These are phyloP conservation scores for Rhodotorula mucilaginosa DNA, from an alignment of 1,284 basidiomycete genomes.

Conservation along the genomic window DNA sequence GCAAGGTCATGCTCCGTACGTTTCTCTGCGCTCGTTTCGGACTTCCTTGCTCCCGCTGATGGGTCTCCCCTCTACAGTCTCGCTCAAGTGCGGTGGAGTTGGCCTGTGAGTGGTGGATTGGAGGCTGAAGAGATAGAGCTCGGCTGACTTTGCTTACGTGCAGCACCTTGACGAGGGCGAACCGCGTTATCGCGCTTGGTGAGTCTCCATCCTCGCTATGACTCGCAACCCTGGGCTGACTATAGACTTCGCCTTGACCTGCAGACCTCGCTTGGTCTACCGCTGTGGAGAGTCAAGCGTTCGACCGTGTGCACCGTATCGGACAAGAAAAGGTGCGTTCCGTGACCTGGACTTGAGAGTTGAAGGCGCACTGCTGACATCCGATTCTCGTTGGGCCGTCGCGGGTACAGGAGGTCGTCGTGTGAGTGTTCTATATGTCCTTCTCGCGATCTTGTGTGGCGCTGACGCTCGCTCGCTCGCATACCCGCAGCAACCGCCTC, in stretches of 20 bases:
- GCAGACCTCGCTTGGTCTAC: conserved; percentile 55
- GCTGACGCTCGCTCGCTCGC: not conserved
- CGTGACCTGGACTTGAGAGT: not conserved
- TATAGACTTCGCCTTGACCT: not conserved
- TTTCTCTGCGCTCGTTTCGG: too few relatives aligned
- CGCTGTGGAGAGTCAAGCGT: conserved; percentile 64
- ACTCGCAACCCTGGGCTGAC: conserved; percentile 52
- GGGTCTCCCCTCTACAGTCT: conserved; percentile 1
- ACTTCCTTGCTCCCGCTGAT: not conserved
- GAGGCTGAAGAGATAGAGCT: too few relatives aligned
- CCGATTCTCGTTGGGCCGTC: not conserved
- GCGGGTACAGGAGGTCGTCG: not conserved
- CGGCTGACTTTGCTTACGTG: too few relatives aligned
- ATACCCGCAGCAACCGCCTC: conserved; percentile 52
- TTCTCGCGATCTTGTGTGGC: too few relatives aligned
- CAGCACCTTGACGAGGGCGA: conserved; percentile 36
- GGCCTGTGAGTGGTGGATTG: conserved; percentile 28
- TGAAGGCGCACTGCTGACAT: not conserved
- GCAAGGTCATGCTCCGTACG: conserved; percentile 30
- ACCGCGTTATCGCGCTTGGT: conserved; percentile 61
- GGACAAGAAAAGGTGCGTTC: conserved; percentile 53
- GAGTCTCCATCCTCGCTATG: conserved; percentile 14
- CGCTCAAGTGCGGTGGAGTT: conserved; percentile 47
- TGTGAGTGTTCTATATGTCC: not conserved
- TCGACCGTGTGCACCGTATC: conserved; percentile 61